phyloP scores from a whole-genome alignment of 2,329 filamentous ascomycete genomes.

The Fusarium ambrosium region DNA sequence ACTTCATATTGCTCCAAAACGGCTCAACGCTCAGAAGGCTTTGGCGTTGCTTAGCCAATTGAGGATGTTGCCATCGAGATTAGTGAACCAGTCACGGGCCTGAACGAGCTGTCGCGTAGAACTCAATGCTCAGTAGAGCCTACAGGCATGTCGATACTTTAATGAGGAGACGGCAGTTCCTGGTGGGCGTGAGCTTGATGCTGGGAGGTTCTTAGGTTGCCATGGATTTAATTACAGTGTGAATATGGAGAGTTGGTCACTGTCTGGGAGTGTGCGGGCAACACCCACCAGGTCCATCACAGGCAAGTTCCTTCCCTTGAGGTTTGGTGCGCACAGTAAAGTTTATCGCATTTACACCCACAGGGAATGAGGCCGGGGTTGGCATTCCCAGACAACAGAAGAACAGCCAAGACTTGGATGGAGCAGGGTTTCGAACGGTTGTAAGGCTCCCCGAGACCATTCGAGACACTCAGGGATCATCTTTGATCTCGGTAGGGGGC shows the following conservation, averaged over 20 bases:
- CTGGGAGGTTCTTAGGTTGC: not conserved
- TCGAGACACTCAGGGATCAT: not conserved
- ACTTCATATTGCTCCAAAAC: not conserved
- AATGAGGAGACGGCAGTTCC: not conserved
- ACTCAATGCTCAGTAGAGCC: not conserved
- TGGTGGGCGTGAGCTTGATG: not conserved
- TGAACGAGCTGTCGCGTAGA: not conserved
- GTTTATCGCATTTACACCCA: not conserved
- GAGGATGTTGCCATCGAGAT: conserved; percentile 5
- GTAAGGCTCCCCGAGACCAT: not conserved
- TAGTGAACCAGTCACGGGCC: not conserved
- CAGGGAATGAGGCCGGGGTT: not conserved
- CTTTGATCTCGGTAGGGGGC: not conserved
- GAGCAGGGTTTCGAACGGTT: conserved; percentile 1
- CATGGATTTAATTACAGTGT: conserved; percentile 1
- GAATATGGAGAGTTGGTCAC: not conserved
- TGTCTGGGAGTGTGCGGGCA: not conserved
- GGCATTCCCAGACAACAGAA: not conserved
- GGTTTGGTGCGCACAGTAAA: conserved; percentile 9
- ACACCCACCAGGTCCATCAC: not conserved
- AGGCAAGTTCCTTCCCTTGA: conserved; percentile 16
- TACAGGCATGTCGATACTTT: not conserved
- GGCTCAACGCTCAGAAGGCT: conserved; percentile 6
- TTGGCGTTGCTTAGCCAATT: not conserved
- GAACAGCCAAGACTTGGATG: conserved; percentile 1